Conservation (phyloP, 176 grass and related monocot genomes). For the Ensete ventricosum region DNA sequence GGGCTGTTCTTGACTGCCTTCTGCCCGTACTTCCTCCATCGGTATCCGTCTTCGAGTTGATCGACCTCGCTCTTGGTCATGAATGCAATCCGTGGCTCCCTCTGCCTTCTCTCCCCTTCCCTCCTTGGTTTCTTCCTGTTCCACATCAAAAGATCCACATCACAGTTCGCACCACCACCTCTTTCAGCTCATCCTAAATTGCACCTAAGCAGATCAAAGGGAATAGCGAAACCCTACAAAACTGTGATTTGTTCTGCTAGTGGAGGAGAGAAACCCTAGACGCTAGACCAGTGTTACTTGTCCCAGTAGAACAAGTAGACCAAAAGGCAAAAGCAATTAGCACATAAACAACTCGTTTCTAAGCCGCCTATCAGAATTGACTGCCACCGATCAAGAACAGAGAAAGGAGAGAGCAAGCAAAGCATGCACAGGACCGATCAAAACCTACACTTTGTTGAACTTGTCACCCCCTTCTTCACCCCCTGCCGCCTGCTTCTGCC, state of each 20-base stretch:
- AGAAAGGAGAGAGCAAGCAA: conserved; percentile 10
- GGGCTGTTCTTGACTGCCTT: conserved; percentile 89
- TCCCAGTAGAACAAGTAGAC: neutral
- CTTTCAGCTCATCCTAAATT: too few relatives aligned
- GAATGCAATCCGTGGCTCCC: conserved; percentile 4
- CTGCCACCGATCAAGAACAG: neutral
- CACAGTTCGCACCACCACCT: too few relatives aligned
- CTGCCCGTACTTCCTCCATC: conserved; percentile 94
- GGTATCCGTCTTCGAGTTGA: conserved; percentile 71
- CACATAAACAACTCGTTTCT: conserved; percentile 9
- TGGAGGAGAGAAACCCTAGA: conserved; percentile 35
- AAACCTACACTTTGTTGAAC: conserved; percentile 61
- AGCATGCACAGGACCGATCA: conserved; percentile 11
- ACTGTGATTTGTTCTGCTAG: conserved; percentile 19
- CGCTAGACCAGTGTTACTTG: neutral
- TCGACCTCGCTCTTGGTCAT: conserved; percentile 11
- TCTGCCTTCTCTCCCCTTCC: neutral
- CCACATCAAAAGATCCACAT: too few relatives aligned
- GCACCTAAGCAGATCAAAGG: neutral
- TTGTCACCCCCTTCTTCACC: conserved; percentile 48
- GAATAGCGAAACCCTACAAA: conserved; percentile 24
- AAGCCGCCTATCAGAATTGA: conserved; percentile 6
- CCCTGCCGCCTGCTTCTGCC: conserved; percentile 33
- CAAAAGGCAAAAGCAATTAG: conserved; percentile 7
- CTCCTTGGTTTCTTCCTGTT: neutral